These are phyloP conservation scores for Lepidium aucheri DNA, from an alignment of 345 rosid genomes.

Conservation along the genomic window DNA sequence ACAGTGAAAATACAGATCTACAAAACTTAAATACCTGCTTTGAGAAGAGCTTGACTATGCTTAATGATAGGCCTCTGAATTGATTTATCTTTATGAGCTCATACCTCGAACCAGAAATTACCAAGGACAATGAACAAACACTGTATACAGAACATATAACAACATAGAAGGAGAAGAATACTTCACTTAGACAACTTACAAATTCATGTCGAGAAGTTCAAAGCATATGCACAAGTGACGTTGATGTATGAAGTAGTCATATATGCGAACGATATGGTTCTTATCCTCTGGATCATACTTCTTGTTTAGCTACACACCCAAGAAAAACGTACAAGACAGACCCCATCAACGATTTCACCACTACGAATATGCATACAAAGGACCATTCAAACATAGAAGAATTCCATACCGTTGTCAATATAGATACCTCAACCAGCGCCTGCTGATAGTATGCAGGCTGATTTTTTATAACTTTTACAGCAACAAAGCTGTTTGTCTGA, in stretches of 20 bases:
- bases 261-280: conserved; percentile 96
- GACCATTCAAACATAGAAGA: conserved; percentile 11
- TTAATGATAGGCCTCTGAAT: conserved; percentile 87
- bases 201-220: conserved; percentile 90
- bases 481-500: conserved; percentile 62
- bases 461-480: conserved; percentile 95
- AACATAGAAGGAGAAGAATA: neutral
- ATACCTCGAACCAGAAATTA: conserved; percentile 47
- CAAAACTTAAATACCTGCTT: conserved; percentile 61
- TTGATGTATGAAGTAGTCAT: conserved; percentile 80
- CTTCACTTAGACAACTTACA: conserved; percentile 47
- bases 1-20: neutral
- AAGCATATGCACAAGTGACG: conserved; percentile 94
- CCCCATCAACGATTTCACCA: neutral
- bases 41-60: conserved; percentile 92
- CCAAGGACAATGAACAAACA: conserved; percentile 22
- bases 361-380: conserved; percentile 8
- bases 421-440: conserved; percentile 97
- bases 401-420: conserved; percentile 68
- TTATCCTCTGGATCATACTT: conserved; percentile 98
- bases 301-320: conserved; percentile 70
- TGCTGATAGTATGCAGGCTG: conserved; percentile 98
- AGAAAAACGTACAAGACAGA: conserved; percentile 7
- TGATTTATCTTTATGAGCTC: conserved; percentile 97
- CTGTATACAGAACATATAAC: neutral